Evolutionary conservation across 192 early-diverging fungal species (phyloP).

Genomic region (Linnemannia zychae): DNA sequence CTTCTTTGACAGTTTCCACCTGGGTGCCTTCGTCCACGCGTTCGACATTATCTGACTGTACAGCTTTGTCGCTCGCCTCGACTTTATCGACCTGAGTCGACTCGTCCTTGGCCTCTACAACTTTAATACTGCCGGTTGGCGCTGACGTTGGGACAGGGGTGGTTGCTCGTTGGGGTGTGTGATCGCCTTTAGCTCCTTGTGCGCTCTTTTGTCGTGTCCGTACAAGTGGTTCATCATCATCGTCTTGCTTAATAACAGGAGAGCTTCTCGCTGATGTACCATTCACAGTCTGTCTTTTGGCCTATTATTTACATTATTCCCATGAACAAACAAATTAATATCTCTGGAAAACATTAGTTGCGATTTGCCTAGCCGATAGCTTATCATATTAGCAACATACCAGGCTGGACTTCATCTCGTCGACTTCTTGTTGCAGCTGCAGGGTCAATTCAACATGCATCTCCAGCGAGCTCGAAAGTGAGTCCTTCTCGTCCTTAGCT

Average conservation of each 20-base stretch:
- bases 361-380: not conserved
- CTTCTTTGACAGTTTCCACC: slow-evolving; percentile 7
- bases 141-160: slow-evolving; percentile 32
- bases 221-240: slow-evolving; percentile 17
- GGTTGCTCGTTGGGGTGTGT: slow-evolving; percentile 27
- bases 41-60: slow-evolving; percentile 30
- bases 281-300: slow-evolving; percentile 11
- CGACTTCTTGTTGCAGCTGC: slow-evolving; percentile 50
- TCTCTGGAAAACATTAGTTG: too few species aligned
- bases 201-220: slow-evolving; percentile 11
- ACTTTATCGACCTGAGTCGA: slow-evolving; percentile 33
- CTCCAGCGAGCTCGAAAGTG: slow-evolving; percentile 42
- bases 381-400: slow-evolving; percentile 3
- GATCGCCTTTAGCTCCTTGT: slow-evolving; percentile 3
- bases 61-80: slow-evolving; percentile 38
- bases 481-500: slow-evolving; percentile 34
- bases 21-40: slow-evolving; percentile 41
- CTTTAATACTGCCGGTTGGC: too few species aligned
- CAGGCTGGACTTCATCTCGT: slow-evolving; percentile 17
- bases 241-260: not conserved
- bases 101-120: slow-evolving; percentile 21
- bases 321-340: not conserved
- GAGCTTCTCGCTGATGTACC: slow-evolving; percentile 6
- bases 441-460: slow-evolving; percentile 43
- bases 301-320: not conserved